A percentile compares a stretch with the other conserved stretches of the same genome.
Evolutionary conservation across 164 flowering plant species (phyloP).

Genomic region (Cinnamomum micranthum): DNA sequence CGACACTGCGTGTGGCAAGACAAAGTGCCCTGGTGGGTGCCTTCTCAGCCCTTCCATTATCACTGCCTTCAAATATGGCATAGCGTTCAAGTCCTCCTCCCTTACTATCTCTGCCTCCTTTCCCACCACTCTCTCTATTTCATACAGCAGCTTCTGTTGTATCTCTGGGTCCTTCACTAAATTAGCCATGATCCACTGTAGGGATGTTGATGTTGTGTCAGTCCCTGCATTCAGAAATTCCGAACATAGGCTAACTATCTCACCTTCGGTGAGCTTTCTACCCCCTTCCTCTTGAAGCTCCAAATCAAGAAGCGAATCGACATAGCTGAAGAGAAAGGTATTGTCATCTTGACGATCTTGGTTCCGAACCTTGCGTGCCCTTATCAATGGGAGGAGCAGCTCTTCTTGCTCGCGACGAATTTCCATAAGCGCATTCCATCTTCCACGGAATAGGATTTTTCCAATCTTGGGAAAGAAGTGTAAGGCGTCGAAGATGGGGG

Average conservation of each 20-base stretch:
- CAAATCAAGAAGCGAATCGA: constrained; percentile 10
- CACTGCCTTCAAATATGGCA: constrained; percentile 29
- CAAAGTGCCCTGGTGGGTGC: constrained; percentile 29
- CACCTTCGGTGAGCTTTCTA: constrained; percentile 13
- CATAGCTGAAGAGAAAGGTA: not conserved
- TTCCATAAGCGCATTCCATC: not conserved
- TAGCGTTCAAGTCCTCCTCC: constrained; percentile 19
- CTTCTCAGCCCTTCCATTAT: constrained; percentile 23
- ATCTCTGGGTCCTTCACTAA: constrained; percentile 31
- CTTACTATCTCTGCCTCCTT: not conserved
- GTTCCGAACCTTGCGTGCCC: not conserved
- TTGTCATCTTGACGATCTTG: not conserved
- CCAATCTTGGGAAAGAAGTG: not conserved
- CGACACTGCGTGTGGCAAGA: constrained; percentile 20
- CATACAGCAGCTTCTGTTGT: constrained; percentile 26
- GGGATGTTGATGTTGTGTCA: constrained; percentile 23
- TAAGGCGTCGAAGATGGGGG: not conserved
- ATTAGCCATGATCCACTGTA: constrained; percentile 37
- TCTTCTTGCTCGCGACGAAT: not conserved
- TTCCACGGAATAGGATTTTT: not conserved
- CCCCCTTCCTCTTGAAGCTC: constrained; percentile 44
- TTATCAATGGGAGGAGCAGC: not conserved
- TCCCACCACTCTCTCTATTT: constrained; percentile 30
- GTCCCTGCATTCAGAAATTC: constrained; percentile 26
- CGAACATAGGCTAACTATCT: constrained; percentile 19